Conservation (phyloP, 2,329 filamentous ascomycete species). For the Alternaria postmessia region DNA sequence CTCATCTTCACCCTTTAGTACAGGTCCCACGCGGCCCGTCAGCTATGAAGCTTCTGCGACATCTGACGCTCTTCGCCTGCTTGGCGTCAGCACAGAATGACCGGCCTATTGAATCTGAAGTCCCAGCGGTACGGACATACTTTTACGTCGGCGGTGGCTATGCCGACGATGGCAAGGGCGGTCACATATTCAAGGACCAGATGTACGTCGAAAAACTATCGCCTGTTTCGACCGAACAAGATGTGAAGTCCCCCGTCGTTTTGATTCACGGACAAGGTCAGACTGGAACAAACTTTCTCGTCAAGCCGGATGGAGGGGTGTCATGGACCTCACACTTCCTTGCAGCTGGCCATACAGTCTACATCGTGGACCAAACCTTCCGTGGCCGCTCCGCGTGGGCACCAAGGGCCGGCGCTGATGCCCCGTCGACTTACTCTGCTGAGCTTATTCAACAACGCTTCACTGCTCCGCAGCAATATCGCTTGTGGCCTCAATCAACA, state of each 20-base stretch:
- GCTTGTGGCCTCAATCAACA: conserved; percentile 52
- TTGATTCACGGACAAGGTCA: conserved; percentile 27
- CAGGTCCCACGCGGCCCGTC: not conserved
- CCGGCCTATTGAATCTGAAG: not conserved
- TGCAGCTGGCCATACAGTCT: conserved; percentile 56
- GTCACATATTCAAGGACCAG: conserved; percentile 26
- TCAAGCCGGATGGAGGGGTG: conserved; percentile 58
- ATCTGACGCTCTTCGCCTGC: not conserved
- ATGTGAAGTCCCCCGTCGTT: conserved; percentile 11
- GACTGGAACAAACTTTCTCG: conserved; percentile 37
- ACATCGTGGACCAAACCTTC: conserved; percentile 57
- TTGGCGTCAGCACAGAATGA: not conserved
- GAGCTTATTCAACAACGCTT: conserved; percentile 9
- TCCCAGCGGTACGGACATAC: conserved; percentile 17
- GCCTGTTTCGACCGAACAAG: not conserved
- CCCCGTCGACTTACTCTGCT: conserved; percentile 4
- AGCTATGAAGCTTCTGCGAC: not conserved
- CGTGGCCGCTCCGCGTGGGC: conserved; percentile 55
- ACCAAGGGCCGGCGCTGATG: conserved; percentile 6
- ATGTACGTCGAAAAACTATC: conserved; percentile 30
- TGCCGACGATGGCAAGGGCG: conserved; percentile 15
- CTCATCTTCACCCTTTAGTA: not conserved
- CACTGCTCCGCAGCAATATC: conserved; percentile 13
- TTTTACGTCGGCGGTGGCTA: conserved; percentile 34
- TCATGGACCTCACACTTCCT: conserved; percentile 62